phyloP scores from a whole-genome alignment of 2,329 filamentous ascomycete species.

The Tolypocladium endophyticum region DNA sequence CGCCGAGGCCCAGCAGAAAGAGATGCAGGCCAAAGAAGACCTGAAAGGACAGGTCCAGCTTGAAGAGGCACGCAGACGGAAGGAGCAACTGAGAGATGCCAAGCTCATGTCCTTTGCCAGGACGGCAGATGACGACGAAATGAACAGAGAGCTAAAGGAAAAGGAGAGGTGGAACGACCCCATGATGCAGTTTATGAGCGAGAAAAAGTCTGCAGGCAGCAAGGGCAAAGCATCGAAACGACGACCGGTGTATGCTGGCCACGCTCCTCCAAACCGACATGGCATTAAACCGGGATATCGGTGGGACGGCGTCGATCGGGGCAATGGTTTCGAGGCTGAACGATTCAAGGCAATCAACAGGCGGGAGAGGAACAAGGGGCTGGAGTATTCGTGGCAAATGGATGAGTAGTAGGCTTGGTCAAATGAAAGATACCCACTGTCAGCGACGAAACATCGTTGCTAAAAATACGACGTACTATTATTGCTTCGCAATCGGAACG shows the following conservation, averaged over 20 bases:
- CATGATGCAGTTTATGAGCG: constrained; percentile 65
- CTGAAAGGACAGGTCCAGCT: constrained; percentile 81
- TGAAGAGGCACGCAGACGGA: constrained; percentile 51
- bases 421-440: constrained; percentile 11
- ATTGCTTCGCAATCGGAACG: background rate
- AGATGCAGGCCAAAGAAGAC: constrained; percentile 55
- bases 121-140: constrained; percentile 68
- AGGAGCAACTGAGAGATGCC: constrained; percentile 65
- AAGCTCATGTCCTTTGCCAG: constrained; percentile 73
- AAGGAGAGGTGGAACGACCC: constrained; percentile 87
- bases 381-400: constrained; percentile 95
- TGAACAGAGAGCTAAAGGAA: constrained; percentile 76
- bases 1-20: constrained; percentile 61
- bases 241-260: constrained; percentile 65
- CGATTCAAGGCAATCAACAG: constrained; percentile 83
- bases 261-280: constrained; percentile 82
- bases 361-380: constrained; percentile 61
- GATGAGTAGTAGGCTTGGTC: constrained; percentile 58
- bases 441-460: background rate
- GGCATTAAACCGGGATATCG: constrained; percentile 84
- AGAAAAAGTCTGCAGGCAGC: constrained; percentile 27
- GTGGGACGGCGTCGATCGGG: constrained; percentile 94
- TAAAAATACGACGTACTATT: background rate
- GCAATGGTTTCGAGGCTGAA: constrained; percentile 88
- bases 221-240: constrained; percentile 24